These are phyloP conservation scores for Aspergillus ochraceus DNA, from an alignment of 2,329 filamentous ascomycete genomes.

Conservation along the genomic window DNA sequence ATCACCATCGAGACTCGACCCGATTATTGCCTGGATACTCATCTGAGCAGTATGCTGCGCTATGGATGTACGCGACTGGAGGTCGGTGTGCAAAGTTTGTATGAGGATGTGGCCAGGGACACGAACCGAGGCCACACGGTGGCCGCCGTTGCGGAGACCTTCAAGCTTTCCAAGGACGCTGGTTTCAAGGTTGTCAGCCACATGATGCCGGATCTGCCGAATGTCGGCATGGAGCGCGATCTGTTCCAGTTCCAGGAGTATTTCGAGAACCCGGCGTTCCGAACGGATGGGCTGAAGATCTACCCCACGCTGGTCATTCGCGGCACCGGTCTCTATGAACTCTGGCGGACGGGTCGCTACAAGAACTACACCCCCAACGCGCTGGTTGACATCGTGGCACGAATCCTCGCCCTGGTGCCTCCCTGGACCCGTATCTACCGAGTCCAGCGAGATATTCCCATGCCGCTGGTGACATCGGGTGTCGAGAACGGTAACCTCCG, in stretches of 20 bases:
- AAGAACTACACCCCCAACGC: constrained; percentile 99
- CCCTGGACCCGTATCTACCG: constrained; percentile 99
- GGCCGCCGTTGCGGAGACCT: constrained; percentile 91
- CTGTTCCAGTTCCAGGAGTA: constrained; percentile 97
- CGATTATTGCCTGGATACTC: constrained; percentile 95
- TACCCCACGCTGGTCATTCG: constrained; percentile 97
- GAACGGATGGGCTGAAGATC: constrained; percentile 96
- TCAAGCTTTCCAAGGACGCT: constrained; percentile 94
- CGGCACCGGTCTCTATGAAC: constrained; percentile 91
- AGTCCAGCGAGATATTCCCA: constrained; percentile 98
- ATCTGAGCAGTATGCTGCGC: constrained; percentile 92
- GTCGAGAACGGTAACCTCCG: constrained; percentile 97
- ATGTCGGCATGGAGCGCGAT: constrained; percentile 97
- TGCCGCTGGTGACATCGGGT: constrained; percentile 97
- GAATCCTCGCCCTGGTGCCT: constrained; percentile 91
- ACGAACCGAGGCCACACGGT: constrained; percentile 97
- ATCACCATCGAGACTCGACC: constrained; percentile 98
- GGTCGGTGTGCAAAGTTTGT: constrained; percentile 92
- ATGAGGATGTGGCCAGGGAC: constrained; percentile 97
- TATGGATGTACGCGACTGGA: constrained; percentile 96
- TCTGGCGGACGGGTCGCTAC: constrained; percentile 95
- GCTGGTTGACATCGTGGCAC: constrained; percentile 89
- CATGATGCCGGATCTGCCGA: constrained; percentile 99
- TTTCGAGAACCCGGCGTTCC: constrained; percentile 93
- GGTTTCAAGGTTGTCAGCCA: constrained; percentile 99